Conservation (phyloP, 2,329 filamentous ascomycete genomes). For the Colletotrichum gloeosporioides region DNA sequence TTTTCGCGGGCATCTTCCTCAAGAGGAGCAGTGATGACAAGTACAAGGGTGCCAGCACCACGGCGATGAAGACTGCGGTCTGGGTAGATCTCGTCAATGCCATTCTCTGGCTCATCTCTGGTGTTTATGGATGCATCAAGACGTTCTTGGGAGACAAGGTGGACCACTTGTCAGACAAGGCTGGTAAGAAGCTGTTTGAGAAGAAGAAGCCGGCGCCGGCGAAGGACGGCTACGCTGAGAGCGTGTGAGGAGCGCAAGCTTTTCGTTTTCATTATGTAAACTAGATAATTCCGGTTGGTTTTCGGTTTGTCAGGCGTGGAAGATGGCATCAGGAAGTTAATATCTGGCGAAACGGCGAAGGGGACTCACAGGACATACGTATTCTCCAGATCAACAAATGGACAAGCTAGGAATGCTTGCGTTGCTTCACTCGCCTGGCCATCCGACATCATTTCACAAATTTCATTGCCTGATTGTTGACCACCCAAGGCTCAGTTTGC, state of each 20-base stretch:
- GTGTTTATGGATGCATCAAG: slow-evolving; percentile 45
- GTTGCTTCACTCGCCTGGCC: neutral
- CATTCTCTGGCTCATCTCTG: slow-evolving; percentile 66
- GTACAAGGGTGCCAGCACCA: slow-evolving; percentile 48
- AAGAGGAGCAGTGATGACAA: slow-evolving; percentile 57
- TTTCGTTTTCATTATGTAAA: neutral
- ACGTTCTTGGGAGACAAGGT: slow-evolving; percentile 46
- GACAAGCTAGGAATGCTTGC: neutral
- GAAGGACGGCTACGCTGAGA: slow-evolving; percentile 33
- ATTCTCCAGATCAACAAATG: neutral
- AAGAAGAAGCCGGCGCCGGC: slow-evolving; percentile 30
- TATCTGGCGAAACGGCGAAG: neutral
- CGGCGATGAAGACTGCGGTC: slow-evolving; percentile 71
- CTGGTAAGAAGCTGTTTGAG: slow-evolving; percentile 42
- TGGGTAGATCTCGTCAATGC: slow-evolving; percentile 75
- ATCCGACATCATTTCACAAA: too few relatives aligned
- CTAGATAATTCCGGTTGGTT: neutral
- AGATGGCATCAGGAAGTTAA: neutral
- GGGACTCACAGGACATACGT: neutral
- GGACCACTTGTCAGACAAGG: slow-evolving; percentile 41
- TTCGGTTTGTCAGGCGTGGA: neutral
- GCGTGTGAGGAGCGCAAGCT: slow-evolving; percentile 24
- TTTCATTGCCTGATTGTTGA: neutral
- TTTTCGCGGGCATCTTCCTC: slow-evolving; percentile 76
- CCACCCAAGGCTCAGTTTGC: neutral